Evolutionary conservation across 164 flowering plant genomes (phyloP), one percentile per base, ranked within the genome.

Genomic region (Kalanchoe fedtschenkoi): DNA sequence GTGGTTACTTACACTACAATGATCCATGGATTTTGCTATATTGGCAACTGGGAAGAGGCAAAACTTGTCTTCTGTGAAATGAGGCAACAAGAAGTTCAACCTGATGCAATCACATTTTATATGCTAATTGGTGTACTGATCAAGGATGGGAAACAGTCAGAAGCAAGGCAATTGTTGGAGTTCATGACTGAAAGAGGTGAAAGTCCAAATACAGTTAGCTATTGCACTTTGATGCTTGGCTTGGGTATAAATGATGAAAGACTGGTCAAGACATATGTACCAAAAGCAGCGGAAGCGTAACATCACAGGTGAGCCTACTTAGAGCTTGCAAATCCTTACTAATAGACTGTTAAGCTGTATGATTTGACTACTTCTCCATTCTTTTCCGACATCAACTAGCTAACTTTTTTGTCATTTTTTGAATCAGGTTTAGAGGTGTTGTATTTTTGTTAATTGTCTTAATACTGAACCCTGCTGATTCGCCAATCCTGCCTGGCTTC

Each of bases 171-270:
- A 44, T 6, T 44, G 51, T 44, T 44, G 21, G 51, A 44, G 51
- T 44, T 44, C 51, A 44, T 44, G 51, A n/a, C 51, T 19, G 51
- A 44, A 44, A 44, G 51, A 44, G 51, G 51, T 44, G 51, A 44
- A 44, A 44, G 24, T 19, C 51, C 51, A n/a, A 44, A 44, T 44
- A 44, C 22, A 1, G 24, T 44, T 44, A 44, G 51, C 21, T 44
- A 19, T 3, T 22, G 21, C 6, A 44, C 51, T 2, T 44, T 44
- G 51, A n/a, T 44, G 51, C 51, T 5, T 44, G 51, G 22, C 51
- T 44, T 44, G 51, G 26, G 51, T 19, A 19, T n/a, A 44, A 10
- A 44, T 19, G 51, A 19, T n/a, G 51, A 44, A 19, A n/a, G 51
- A n/a, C 21, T 26, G 21, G 51, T 11, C 26, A 26, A 19, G 51